Conservation (phyloP, 805 yeast genomes). For the Candida vartiovaarae region DNA sequence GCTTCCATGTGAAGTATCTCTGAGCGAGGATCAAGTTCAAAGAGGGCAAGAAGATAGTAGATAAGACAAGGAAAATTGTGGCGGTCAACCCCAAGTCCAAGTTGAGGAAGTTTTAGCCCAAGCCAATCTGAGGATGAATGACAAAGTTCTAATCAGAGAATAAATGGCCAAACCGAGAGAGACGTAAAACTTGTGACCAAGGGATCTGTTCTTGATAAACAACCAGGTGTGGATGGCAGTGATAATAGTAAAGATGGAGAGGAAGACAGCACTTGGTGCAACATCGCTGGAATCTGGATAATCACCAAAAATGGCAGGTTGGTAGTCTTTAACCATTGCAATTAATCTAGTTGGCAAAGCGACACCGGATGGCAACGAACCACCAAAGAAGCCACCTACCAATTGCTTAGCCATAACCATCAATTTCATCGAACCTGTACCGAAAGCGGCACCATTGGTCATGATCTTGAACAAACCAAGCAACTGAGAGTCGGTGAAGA, state of each 20-base stretch:
- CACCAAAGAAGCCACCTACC: constrained; percentile 17
- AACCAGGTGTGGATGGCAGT: constrained; percentile 37
- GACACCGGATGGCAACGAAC: not conserved
- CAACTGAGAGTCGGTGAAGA: constrained; percentile 19
- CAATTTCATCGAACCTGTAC: constrained; percentile 22
- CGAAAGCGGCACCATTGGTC: constrained; percentile 21
- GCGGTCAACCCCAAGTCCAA: constrained; percentile 47
- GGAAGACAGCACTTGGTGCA: constrained; percentile 54
- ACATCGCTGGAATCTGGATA: constrained; percentile 47
- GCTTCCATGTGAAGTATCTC: constrained; percentile 71
- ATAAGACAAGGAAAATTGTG: constrained; percentile 49
- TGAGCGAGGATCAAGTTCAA: constrained; percentile 62
- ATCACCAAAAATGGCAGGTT: constrained; percentile 54
- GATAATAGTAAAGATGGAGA: constrained; percentile 45
- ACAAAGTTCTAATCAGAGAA: constrained; percentile 46
- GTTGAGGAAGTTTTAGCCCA: constrained; percentile 48
- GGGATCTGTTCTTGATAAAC: constrained; percentile 38
- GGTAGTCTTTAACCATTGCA: constrained; percentile 22
- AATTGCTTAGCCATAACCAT: constrained; percentile 12
- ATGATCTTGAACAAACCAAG: constrained; percentile 19
- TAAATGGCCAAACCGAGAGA: constrained; percentile 49
- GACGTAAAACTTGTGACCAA: constrained; percentile 56
- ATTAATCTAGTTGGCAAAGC: constrained; percentile 15
- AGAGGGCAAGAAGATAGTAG: constrained; percentile 52
- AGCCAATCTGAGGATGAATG: constrained; percentile 49